These are phyloP conservation scores for Camellia granthamiana DNA, from an alignment of 148 eudicot genomes.

Conservation along the genomic window DNA sequence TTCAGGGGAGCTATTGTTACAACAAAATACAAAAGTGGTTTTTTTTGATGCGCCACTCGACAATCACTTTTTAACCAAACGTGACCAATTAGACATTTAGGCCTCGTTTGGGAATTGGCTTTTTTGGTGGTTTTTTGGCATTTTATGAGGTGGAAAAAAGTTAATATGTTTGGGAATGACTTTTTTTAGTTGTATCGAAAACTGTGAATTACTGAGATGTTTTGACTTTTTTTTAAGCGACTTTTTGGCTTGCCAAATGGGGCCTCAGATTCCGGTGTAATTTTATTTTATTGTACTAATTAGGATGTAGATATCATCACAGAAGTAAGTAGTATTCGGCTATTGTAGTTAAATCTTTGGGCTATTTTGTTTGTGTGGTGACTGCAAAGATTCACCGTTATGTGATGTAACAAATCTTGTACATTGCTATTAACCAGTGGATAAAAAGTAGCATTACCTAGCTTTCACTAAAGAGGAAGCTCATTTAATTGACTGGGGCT, in stretches of 20 bases:
- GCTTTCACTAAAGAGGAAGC: not conserved
- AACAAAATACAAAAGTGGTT: not conserved
- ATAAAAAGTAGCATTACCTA: not conserved
- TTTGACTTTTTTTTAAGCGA: too few species aligned
- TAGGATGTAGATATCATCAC: not conserved
- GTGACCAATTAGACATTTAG: not conserved
- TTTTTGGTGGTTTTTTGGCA: too few species aligned
- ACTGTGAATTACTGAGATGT: too few species aligned
- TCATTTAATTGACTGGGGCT: too few species aligned
- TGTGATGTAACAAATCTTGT: not conserved
- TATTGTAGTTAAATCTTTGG: not conserved
- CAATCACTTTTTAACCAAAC: not conserved
- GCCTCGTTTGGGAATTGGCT: too few species aligned
- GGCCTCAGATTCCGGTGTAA: not conserved
- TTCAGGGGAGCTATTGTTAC: not conserved
- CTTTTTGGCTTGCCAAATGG: not conserved
- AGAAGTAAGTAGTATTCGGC: not conserved
- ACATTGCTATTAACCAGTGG: not conserved
- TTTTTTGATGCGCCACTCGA: not conserved
- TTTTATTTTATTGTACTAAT: not conserved
- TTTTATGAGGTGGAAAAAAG: too few species aligned
- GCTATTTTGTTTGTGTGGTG: not conserved
- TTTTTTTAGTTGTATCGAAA: too few species aligned
- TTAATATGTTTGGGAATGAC: too few species aligned
- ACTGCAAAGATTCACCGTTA: not conserved